Base-by-base conservation (phyloP, 768 basidiomycete species). In the Russula earlei region DNA sequence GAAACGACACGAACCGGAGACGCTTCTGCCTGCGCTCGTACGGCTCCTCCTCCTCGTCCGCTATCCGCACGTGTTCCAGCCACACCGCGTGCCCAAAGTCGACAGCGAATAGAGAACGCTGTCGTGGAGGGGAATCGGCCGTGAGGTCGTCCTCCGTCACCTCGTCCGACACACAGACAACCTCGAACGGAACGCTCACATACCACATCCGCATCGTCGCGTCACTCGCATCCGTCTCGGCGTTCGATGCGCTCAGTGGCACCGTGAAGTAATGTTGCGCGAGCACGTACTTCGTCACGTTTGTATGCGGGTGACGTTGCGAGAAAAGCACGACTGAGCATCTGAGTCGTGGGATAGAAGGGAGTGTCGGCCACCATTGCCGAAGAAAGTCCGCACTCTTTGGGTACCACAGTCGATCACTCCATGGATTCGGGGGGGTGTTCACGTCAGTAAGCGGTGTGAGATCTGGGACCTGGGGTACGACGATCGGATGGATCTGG, bases 191-290 rank as follows among this genome's bases (percentile, higher is more conserved):
- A 42, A 75, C 77, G 58, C 77, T 78, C 42, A 85, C 81, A 59
- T 85, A 86, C 83, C 84, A 86, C 52, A 85, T 68, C 50, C 78
- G 76, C 74, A 85, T 82, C 69, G 82, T 68, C 51, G 77, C 77
- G 40, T 81, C 80, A 53, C 77, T 77, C 27, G 67, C 67, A 38
- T 69, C 67, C 19, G 40, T 6, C 20, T 44, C 50, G 5, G 53
- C 10, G 12, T 24, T 38, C 20, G 46, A 17, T 29, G 17, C 37
- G 22, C 44, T 67, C 38, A 87, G 72, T 6, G 85, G 85, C 1
- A 87, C 84, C 12, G 77, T 72, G 66, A 87, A 87, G 66, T 87
- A 87, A 66, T 87, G 85, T 62, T 87, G 85, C 3, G 83, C 83
- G 11, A 87, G 74, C 20, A 85, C 80, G 59, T 81, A 86, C 31